Conservation (phyloP, 306 rosid genomes). For the Dalbergia oliveri region DNA sequence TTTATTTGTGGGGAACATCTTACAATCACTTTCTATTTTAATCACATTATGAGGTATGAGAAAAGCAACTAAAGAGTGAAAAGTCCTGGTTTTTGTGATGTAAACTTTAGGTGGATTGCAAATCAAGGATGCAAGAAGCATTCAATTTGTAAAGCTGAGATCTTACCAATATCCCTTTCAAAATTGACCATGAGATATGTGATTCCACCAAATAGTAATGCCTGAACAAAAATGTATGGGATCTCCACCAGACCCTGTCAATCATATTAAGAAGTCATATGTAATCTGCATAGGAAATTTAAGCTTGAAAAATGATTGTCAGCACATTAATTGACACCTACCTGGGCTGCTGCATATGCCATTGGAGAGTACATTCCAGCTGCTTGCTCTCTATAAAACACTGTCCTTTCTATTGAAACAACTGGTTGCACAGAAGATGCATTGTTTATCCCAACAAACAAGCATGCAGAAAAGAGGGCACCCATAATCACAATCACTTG, state of each 20-base stretch:
- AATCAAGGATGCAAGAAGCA: not conserved
- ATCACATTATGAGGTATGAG: not conserved
- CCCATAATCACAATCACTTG: slow-evolving; percentile 77
- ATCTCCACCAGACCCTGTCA: slow-evolving; percentile 87
- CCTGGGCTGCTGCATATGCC: slow-evolving; percentile 82
- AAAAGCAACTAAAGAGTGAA: not conserved
- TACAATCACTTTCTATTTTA: too few relatives aligned
- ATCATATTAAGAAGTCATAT: slow-evolving; percentile 18
- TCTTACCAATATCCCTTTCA: slow-evolving; percentile 65
- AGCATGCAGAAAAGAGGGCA: slow-evolving; percentile 73
- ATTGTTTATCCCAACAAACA: slow-evolving; percentile 85
- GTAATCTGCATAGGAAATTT: slow-evolving; percentile 1
- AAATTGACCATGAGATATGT: slow-evolving; percentile 83
- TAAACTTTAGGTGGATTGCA: slow-evolving; percentile 2
- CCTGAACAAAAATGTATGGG: slow-evolving; percentile 75
- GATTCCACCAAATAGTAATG: slow-evolving; percentile 72
- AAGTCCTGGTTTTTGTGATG: not conserved
- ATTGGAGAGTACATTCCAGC: slow-evolving; percentile 96
- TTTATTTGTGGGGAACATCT: too few relatives aligned
- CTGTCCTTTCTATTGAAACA: slow-evolving; percentile 91
- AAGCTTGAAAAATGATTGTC: slow-evolving; percentile 11
- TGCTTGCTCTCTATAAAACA: slow-evolving; percentile 87
- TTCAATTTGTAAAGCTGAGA: slow-evolving; percentile 11
- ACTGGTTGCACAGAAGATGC: slow-evolving; percentile 89
- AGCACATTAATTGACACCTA: slow-evolving; percentile 34